Evolutionary conservation across 2,329 filamentous ascomycete genomes (phyloP).

Genomic region (Nakataea oryzae): DNA sequence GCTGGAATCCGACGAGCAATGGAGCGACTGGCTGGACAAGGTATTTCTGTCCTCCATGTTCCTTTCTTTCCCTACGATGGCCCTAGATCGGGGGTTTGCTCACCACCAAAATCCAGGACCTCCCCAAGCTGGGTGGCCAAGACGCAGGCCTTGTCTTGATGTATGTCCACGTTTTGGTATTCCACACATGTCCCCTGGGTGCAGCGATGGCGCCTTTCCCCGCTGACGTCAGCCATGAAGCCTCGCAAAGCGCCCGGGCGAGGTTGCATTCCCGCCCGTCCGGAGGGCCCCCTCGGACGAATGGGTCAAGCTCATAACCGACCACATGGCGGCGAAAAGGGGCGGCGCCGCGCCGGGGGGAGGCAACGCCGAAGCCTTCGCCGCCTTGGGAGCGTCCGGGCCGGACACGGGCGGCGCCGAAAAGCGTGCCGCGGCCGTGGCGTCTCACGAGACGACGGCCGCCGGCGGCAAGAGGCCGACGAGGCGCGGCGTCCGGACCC

Average conservation of each 20-base stretch:
- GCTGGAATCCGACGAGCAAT: not conserved
- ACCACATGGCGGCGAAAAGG: not conserved
- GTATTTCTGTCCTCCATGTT: not conserved
- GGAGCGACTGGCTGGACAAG: not conserved
- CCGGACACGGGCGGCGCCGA: not conserved
- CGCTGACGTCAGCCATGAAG: not conserved
- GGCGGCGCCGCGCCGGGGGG: no score
- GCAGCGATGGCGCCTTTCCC: not conserved
- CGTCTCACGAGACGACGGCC: not conserved
- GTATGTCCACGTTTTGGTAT: not conserved
- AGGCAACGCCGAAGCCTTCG: not conserved
- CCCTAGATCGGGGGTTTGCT: not conserved
- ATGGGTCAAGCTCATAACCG: not conserved
- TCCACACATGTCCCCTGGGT: not conserved
- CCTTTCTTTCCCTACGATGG: not conserved
- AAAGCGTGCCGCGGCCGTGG: not conserved
- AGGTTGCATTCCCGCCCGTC: not conserved
- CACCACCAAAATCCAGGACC: not conserved
- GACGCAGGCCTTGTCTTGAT: not conserved
- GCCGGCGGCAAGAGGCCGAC: not conserved
- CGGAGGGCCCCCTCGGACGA: not conserved
- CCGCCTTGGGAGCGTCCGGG: not conserved
- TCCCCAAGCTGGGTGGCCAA: not conserved
- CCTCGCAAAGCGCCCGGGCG: not conserved
- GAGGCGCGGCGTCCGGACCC: slow-evolving; percentile 6